Evolutionary conservation across 2,329 filamentous ascomycete genomes (phyloP).

Genomic region (Chaetomiaceae sp.): DNA sequence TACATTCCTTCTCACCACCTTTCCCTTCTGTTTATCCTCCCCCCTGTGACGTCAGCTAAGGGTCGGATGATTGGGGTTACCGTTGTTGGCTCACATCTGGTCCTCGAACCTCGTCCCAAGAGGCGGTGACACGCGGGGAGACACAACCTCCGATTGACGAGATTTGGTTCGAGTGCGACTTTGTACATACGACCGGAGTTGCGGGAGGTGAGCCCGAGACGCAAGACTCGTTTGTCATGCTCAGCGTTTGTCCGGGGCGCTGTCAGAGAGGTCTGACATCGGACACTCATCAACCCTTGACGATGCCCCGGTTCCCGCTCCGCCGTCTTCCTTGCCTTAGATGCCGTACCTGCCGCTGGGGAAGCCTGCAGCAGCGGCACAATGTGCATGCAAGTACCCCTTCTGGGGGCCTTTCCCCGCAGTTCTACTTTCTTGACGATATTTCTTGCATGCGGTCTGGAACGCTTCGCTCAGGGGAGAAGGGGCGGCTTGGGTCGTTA

Average conservation of each 20-base stretch:
- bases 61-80: constrained; percentile 3
- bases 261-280: too few relatives aligned
- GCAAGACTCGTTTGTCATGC: not conserved
- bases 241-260: not conserved
- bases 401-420: constrained; percentile 18
- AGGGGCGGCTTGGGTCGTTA: not conserved
- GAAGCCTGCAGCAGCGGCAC: constrained; percentile 16
- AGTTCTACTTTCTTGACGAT: not conserved
- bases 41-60: constrained; percentile 8
- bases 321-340: too few relatives aligned
- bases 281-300: too few relatives aligned
- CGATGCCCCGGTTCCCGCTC: too few relatives aligned
- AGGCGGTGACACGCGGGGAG: not conserved
- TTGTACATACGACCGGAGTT: not conserved
- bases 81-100: not conserved
- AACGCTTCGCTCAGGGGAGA: constrained; percentile 1
- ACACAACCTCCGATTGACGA: not conserved
- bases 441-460: constrained; percentile 9
- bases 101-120: not conserved
- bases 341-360: constrained; percentile 11
- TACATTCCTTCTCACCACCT: not conserved
- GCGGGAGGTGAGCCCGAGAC: not conserved
- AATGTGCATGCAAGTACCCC: constrained; percentile 11
- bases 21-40: not conserved
- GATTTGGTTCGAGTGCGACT: not conserved